Percentiles rank a stretch among this genome's conserved stretches.
These are phyloP conservation scores for Populus hybrid DNA, from an alignment of 441 rosid species.

Conservation along the genomic window DNA sequence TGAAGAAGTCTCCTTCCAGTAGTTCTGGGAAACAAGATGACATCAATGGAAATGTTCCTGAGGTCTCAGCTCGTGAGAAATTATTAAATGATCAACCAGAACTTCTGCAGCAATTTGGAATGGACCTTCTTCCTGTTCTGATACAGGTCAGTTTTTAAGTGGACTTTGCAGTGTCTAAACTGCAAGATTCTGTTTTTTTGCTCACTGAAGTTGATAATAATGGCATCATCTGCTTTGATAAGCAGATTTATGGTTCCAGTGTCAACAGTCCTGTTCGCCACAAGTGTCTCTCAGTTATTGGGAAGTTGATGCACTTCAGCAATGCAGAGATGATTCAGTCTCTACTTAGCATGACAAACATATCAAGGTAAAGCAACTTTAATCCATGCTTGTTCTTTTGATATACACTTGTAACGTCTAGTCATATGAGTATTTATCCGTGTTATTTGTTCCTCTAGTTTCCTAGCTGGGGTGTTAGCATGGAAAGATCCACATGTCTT, in stretches of 20 bases:
- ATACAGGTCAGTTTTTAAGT: conserved; percentile 61
- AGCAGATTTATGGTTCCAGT: conserved; percentile 98
- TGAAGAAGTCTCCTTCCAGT: conserved; percentile 66
- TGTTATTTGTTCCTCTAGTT: conserved; percentile 45
- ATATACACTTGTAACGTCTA: background rate
- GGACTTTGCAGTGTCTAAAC: background rate
- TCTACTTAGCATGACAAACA: conserved; percentile 74
- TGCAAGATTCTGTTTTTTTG: background rate
- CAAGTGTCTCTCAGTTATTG: conserved; percentile 96
- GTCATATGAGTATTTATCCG: conserved; percentile 8
- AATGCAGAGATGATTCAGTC: conserved; percentile 91
- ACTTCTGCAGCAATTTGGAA: conserved; percentile 93
- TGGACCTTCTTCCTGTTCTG: conserved; percentile 96
- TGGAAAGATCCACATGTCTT: conserved; percentile 99
- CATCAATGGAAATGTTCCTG: conserved; percentile 43
- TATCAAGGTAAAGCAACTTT: conserved; percentile 67
- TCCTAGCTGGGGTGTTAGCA: conserved; percentile 96
- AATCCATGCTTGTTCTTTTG: conserved; percentile 10
- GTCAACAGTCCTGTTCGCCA: conserved; percentile 95
- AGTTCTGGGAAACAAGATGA: conserved; percentile 74
- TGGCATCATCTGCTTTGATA: conserved; percentile 20
- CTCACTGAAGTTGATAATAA: conserved; percentile 18
- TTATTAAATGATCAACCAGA: conserved; percentile 90
- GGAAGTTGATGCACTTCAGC: conserved; percentile 96
- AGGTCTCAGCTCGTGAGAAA: conserved; percentile 82